Evolutionary conservation across 1,284 basidiomycete species (phyloP), one percentile per base, ranked within the genome.

Genomic region (Pseudozyma hubeiensis): DNA sequence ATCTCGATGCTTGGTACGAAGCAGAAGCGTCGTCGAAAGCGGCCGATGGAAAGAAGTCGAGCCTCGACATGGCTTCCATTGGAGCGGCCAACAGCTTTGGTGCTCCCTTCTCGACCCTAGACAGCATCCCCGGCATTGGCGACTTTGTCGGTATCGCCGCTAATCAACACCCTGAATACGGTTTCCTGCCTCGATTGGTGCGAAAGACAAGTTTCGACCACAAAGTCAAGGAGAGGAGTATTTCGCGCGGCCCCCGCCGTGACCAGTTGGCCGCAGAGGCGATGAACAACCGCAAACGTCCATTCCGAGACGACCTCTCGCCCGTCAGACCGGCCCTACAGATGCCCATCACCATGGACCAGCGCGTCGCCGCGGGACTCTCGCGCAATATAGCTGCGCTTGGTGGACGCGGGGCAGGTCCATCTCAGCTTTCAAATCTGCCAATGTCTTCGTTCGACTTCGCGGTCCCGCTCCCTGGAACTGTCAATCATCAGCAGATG

Each of bases 161-260:
- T 34, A 84, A 84, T 63, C 80, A 82, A 49, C 80, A 84, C 59
- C 81, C 82, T 7, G 80, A 83, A 41, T 84, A 84, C 57, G 82
- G 82, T 33, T 84, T 84, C 68, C 48, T 84, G 39, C 82, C 82
- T 2, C 74, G 82, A 11, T 54, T 83, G 37, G 82, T 84, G 17
- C 79, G 82, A 33, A 84, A 84, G 75, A 84, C 82, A 5, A 82
- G 80, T 49, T 84, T 84, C 60, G 82, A 84, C 53, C 82, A 84
- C 73, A 83, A 82, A 49, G 82, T 84, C 30, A 71, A 67, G 44
- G 81, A 81, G 34, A 75, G 81, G 35, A 82, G 81, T 64, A 65
- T 72, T 46, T 81, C 79, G 13, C 68, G 81, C 7, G 78, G 74
- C 7, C 76, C 79, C 11, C 71, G 75, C 13, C 50, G 64, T 6